These are phyloP conservation scores for Trapa bicornis DNA, from an alignment of 345 rosid genomes.

Conservation along the genomic window DNA sequence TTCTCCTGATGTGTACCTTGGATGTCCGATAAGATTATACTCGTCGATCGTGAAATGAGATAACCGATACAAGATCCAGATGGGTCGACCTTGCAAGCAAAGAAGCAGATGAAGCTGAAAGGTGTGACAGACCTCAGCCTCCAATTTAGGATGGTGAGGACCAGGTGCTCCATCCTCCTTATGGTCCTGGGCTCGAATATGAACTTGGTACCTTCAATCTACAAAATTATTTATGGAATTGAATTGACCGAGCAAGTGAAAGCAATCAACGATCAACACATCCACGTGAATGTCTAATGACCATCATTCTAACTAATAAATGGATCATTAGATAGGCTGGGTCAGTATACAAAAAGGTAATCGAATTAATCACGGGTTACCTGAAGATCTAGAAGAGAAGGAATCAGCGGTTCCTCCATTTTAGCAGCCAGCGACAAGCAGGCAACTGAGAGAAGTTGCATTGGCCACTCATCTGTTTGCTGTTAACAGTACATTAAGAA, in stretches of 20 bases:
- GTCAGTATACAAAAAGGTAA: neutral
- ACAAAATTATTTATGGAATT: neutral
- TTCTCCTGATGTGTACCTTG: constrained; percentile 34
- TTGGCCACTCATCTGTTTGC: constrained; percentile 72
- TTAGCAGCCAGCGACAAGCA: constrained; percentile 96
- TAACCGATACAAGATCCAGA: constrained; percentile 46
- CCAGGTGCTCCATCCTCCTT: constrained; percentile 81
- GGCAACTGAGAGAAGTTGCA: constrained; percentile 81
- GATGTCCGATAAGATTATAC: constrained; percentile 65
- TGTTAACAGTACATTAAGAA: constrained; percentile 14
- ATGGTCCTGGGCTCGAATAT: constrained; percentile 78
- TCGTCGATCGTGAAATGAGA: constrained; percentile 53
- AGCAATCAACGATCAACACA: neutral
- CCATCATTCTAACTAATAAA: neutral
- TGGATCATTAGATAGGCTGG: neutral
- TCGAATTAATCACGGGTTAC: constrained; percentile 15
- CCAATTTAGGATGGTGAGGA: constrained; percentile 76
- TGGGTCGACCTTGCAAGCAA: constrained; percentile 80
- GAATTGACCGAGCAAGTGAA: neutral
- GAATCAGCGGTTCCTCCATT: constrained; percentile 96
- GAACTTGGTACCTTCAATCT: constrained; percentile 69
- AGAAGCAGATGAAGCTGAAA: constrained; percentile 65
- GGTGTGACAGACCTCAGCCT: constrained; percentile 91
- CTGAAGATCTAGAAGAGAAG: constrained; percentile 78
- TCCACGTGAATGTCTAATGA: neutral